Percentiles rank a stretch among this genome's conserved stretches.
Conservation (phyloP, 805 yeast species). For the Hemisphaericaspora nanyangensis region DNA sequence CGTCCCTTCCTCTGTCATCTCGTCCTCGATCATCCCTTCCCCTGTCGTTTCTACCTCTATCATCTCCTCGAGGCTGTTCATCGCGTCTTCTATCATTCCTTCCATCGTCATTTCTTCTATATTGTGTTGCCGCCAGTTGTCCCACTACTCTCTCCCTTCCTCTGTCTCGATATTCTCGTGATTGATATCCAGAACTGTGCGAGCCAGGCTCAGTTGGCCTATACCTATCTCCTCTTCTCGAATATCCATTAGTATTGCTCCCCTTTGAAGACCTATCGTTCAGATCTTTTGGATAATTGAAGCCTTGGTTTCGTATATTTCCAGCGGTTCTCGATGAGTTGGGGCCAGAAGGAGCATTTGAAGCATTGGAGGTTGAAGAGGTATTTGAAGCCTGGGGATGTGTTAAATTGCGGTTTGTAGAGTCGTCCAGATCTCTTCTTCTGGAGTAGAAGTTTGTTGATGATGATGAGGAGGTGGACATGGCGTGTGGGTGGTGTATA, state of each 20-base stretch:
- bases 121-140: not conserved
- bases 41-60: not conserved
- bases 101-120: not conserved
- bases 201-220: too few species aligned
- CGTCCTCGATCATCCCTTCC: not conserved
- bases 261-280: too few species aligned
- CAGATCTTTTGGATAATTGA: too few species aligned
- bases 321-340: too few species aligned
- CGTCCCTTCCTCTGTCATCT: not conserved
- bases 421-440: slow-evolving; percentile 3
- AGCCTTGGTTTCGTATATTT: too few species aligned
- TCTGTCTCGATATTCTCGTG: slow-evolving; percentile 3
- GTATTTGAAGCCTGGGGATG: too few species aligned
- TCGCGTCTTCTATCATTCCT: not conserved
- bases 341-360: too few species aligned
- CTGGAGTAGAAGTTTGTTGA: slow-evolving; percentile 3
- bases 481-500: too few species aligned
- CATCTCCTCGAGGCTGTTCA: not conserved
- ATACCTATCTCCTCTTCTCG: slow-evolving; percentile 1
- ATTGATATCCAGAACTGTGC: too few species aligned
- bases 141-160: slow-evolving; percentile 4
- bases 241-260: not conserved
- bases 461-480: too few species aligned
- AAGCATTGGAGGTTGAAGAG: too few species aligned
- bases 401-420: not conserved